A percentile compares a stretch with the other conserved stretches of the same genome.
Evolutionary conservation across 1,139 yeast genomes (phyloP).

Genomic region (Candida glucosophila): DNA sequence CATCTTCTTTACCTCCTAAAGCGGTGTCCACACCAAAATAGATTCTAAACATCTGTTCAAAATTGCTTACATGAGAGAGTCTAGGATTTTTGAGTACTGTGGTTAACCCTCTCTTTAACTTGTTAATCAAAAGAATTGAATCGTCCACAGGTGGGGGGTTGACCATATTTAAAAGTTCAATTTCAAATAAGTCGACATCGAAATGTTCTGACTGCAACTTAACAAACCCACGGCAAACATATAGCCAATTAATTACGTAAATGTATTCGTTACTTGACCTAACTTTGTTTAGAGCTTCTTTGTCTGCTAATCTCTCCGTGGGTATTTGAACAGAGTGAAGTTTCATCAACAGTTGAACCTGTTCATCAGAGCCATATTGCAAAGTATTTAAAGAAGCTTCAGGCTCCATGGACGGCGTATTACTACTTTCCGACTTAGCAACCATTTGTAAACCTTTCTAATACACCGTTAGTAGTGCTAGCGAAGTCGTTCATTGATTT

Average conservation of each 20-base stretch:
- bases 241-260: constrained; percentile 45
- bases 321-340: constrained; percentile 20
- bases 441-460: too few species aligned
- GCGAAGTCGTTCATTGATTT: too few species aligned
- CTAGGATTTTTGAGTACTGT: constrained; percentile 23
- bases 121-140: constrained; percentile 27
- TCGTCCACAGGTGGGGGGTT: constrained; percentile 28
- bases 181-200: constrained; percentile 48
- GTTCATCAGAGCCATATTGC: constrained; percentile 20
- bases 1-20: constrained; percentile 8
- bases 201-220: constrained; percentile 38
- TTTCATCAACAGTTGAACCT: constrained; percentile 17
- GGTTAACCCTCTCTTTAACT: constrained; percentile 32
- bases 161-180: constrained; percentile 39
- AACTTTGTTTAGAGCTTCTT: constrained; percentile 9
- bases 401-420: constrained; percentile 6
- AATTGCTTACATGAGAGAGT: constrained; percentile 22
- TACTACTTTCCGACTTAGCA: constrained; percentile 9
- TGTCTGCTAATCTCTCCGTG: constrained; percentile 12
- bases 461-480: too few species aligned
- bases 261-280: constrained; percentile 28
- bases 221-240: constrained; percentile 34
- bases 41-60: constrained; percentile 39
- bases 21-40: constrained; percentile 35
- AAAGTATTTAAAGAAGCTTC: constrained; percentile 16